Evolutionary conservation across 2,329 filamentous ascomycete species (phyloP).

Genomic region (Aspergillus tanneri): DNA sequence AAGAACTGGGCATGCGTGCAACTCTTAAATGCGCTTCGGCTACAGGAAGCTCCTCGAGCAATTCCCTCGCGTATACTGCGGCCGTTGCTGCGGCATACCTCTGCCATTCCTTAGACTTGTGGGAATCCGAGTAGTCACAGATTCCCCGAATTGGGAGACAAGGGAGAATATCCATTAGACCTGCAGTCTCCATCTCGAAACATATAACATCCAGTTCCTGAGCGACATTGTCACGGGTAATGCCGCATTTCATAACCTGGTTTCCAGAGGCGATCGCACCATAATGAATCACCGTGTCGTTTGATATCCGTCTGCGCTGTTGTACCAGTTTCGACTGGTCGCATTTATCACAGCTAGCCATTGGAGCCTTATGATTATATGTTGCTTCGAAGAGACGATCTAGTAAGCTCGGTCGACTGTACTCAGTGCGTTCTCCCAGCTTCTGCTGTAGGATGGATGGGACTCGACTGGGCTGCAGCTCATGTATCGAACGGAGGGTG

Average conservation of each 20-base stretch:
- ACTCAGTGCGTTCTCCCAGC: background rate
- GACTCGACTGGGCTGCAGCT: constrained; percentile 1
- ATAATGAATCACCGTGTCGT: constrained; percentile 20
- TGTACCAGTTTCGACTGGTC: background rate
- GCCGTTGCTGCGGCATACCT: constrained; percentile 34
- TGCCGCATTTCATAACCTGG: constrained; percentile 23
- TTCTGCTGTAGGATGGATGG: constrained; percentile 6
- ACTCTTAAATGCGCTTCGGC: background rate
- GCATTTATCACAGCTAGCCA: background rate
- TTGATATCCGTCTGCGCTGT: background rate
- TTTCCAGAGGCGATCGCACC: constrained; percentile 29
- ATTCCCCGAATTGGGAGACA: constrained; percentile 45
- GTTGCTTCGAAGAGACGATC: constrained; percentile 8
- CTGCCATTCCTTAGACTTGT: constrained; percentile 43
- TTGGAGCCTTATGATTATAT: constrained; percentile 6
- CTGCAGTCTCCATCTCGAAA: constrained; percentile 36
- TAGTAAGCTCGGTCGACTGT: constrained; percentile 2
- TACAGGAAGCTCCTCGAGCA: constrained; percentile 15
- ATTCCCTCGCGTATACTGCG: constrained; percentile 29
- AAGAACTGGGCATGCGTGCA: background rate
- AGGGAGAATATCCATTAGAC: constrained; percentile 31
- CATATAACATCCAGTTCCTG: constrained; percentile 18
- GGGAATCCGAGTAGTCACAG: constrained; percentile 44
- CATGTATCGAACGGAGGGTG: background rate
- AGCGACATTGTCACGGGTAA: constrained; percentile 8